Conservation (phyloP, 805 yeast genomes). For the Tetrapisispora taiwanensis region DNA sequence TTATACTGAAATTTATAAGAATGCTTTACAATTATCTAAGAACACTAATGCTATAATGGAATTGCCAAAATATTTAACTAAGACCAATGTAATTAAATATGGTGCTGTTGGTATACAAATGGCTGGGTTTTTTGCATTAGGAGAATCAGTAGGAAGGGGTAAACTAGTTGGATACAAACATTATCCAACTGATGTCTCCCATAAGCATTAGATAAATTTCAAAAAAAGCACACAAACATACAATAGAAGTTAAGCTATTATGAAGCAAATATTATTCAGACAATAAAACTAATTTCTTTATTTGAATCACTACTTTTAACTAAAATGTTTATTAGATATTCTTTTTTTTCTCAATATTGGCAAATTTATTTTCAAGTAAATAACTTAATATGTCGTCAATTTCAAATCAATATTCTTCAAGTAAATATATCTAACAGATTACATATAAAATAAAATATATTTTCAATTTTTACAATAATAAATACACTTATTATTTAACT, state of each 20-base stretch:
- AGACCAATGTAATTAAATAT: constrained; percentile 51
- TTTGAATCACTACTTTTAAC: background rate
- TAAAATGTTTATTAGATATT: background rate
- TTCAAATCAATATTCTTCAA: constrained; percentile 3
- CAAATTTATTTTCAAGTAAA: background rate
- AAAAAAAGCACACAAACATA: background rate
- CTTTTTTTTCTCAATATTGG: background rate
- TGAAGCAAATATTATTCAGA: background rate
- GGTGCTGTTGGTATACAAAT: constrained; percentile 75
- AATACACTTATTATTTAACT: background rate
- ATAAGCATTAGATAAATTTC: background rate
- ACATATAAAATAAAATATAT: background rate
- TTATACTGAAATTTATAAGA: constrained; percentile 45
- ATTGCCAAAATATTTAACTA: constrained; percentile 37
- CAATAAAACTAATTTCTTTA: background rate
- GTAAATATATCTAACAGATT: background rate
- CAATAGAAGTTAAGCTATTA: background rate
- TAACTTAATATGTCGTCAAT: background rate
- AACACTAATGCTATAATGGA: constrained; percentile 53
- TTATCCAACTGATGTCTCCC: constrained; percentile 7
- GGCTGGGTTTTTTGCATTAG: constrained; percentile 83
- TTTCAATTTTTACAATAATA: background rate
- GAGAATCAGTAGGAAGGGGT: constrained; percentile 96
- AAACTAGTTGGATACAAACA: constrained; percentile 73
- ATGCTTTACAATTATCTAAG: constrained; percentile 35